These are phyloP conservation scores for Canavalia ensiformis DNA, from an alignment of 306 rosid genomes.

Conservation along the genomic window DNA sequence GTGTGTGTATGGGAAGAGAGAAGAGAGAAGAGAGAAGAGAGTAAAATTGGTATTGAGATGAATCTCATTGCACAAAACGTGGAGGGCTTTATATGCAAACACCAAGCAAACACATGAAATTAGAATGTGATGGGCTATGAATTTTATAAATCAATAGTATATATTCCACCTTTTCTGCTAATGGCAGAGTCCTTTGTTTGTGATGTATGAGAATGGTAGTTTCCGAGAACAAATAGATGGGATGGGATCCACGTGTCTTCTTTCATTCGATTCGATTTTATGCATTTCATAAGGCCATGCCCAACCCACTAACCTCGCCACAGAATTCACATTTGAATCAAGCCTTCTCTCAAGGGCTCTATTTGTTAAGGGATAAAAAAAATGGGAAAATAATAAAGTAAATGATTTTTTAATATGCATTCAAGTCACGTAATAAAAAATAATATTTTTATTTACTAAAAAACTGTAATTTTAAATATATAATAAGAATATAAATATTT, in stretches of 20 bases:
- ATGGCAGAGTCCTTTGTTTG: background rate
- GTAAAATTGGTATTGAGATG: conserved; percentile 8
- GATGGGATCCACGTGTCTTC: conserved; percentile 27
- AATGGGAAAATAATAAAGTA: too few species aligned
- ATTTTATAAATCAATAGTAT: background rate
- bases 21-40: too few species aligned
- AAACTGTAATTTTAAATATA: too few species aligned
- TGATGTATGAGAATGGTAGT: background rate
- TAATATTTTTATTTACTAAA: too few species aligned
- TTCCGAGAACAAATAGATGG: conserved; percentile 18
- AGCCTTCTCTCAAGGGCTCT: too few species aligned
- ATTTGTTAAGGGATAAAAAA: too few species aligned
- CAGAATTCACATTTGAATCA: background rate
- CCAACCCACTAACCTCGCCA: conserved; percentile 38
- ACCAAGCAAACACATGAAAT: conserved; percentile 4
- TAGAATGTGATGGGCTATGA: background rate
- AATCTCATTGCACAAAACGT: conserved; percentile 23
- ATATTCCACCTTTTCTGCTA: background rate
- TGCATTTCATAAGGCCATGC: background rate
- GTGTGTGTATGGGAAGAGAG: conserved; percentile 39
- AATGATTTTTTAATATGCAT: too few species aligned
- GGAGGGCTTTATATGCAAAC: conserved; percentile 2
- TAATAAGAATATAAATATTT: too few species aligned
- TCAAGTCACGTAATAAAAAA: too few species aligned
- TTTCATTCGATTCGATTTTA: background rate